Percentiles rank a stretch among this genome's conserved stretches.
phyloP scores from a whole-genome alignment of 2,329 filamentous ascomycete genomes.

The Microcyclosporella mali region DNA sequence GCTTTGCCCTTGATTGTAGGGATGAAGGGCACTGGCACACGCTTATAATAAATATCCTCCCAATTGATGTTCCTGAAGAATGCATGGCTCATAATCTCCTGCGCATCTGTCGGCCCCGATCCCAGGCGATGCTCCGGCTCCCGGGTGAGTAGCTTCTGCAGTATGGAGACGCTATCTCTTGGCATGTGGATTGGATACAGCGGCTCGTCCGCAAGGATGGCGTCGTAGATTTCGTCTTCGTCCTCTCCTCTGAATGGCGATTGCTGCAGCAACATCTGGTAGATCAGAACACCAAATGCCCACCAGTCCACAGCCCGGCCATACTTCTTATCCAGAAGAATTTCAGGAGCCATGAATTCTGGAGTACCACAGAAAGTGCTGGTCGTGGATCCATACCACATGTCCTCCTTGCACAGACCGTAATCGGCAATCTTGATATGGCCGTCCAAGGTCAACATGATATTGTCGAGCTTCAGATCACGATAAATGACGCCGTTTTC shows the following conservation, averaged over 20 bases:
- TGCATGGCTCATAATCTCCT: slow-evolving; percentile 97
- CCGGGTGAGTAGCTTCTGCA: slow-evolving; percentile 92
- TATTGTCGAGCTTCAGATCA: slow-evolving; percentile 77
- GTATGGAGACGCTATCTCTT: slow-evolving; percentile 90
- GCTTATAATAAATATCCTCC: slow-evolving; percentile 98
- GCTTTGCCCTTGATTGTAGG: slow-evolving; percentile 86
- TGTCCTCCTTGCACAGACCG: slow-evolving; percentile 97
- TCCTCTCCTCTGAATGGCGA: slow-evolving; percentile 98
- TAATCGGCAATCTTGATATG: slow-evolving; percentile 99
- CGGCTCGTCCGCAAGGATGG: slow-evolving; percentile 93
- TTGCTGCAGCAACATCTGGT: slow-evolving; percentile 98
- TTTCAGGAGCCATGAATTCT: slow-evolving; percentile 99
- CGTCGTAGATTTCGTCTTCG: slow-evolving; percentile 98
- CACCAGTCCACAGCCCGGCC: slow-evolving; percentile 97
- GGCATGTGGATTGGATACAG: slow-evolving; percentile 99
- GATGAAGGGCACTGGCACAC: slow-evolving; percentile 79
- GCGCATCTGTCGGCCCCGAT: slow-evolving; percentile 90
- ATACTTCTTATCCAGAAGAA: slow-evolving; percentile 96
- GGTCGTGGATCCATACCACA: slow-evolving; percentile 97
- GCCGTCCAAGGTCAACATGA: slow-evolving; percentile 86
- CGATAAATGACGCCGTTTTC: slow-evolving; percentile 98
- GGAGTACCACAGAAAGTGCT: slow-evolving; percentile 99
- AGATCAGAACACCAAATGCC: slow-evolving; percentile 98
- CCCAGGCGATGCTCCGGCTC: slow-evolving; percentile 91
- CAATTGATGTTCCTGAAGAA: slow-evolving; percentile 98